These are phyloP conservation scores for Rhizopogon hawkerae DNA, from an alignment of 1,284 basidiomycete genomes.

Conservation along the genomic window DNA sequence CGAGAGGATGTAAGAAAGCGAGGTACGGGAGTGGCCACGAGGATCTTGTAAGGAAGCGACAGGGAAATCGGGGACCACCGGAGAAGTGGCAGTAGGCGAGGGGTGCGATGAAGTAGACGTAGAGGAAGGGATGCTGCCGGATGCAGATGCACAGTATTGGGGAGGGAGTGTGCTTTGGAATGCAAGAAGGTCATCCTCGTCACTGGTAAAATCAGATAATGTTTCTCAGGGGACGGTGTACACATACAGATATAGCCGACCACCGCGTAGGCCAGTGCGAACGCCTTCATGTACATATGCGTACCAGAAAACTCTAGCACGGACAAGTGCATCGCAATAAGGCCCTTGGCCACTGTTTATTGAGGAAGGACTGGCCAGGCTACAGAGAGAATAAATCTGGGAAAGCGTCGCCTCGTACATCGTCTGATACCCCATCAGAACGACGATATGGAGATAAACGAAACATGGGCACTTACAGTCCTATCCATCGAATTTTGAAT, in stretches of 20 bases:
- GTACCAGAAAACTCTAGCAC: conserved; percentile 80
- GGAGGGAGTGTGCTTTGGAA: conserved; percentile 61
- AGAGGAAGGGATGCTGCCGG: conserved; percentile 21
- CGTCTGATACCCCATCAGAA: conserved; percentile 23
- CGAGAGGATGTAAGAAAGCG: conserved; percentile 20
- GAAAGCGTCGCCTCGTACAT: conserved; percentile 57
- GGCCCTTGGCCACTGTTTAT: conserved; percentile 44
- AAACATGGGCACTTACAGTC: conserved; percentile 27
- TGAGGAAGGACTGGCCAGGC: conserved; percentile 36
- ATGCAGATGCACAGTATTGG: conserved; percentile 22
- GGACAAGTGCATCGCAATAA: conserved; percentile 53
- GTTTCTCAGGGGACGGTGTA: background rate
- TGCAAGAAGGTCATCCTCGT: conserved; percentile 26
- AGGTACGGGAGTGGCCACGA: conserved; percentile 26
- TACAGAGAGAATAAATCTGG: conserved; percentile 67
- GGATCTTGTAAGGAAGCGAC: conserved; percentile 25
- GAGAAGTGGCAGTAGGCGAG: conserved; percentile 20
- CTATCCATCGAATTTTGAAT: conserved; percentile 44
- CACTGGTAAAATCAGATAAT: conserved; percentile 11
- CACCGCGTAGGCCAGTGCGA: conserved; percentile 69
- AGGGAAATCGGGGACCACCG: conserved; percentile 26
- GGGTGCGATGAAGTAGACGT: conserved; percentile 17
- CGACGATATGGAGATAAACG: background rate
- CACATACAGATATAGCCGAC: conserved; percentile 64
- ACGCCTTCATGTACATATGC: conserved; percentile 76